Base-by-base conservation (phyloP, 345 rosid genomes). In the Citrus sp. region DNA sequence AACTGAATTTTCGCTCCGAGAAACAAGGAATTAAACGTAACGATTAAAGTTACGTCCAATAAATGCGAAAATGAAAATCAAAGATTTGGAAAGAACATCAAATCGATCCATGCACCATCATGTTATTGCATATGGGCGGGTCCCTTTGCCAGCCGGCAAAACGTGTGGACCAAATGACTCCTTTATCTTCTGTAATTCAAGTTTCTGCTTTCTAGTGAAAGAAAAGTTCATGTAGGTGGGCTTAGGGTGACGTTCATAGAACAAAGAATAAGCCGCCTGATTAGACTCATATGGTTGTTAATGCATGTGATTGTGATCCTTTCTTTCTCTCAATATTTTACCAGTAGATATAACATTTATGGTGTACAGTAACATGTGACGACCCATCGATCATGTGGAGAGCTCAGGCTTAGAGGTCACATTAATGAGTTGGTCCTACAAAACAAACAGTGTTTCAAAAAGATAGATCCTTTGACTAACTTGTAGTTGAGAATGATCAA, bases 101-200 rank as follows among this genome's bases (percentile, higher is more conserved):
- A 10, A 28, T 25, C 12, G 73, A 68, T 56, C 54, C 27, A 14
- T n/a, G 54, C n/a, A 32, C 54, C 72, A 69, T 75, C 8, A 73
- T 73, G 72, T 51, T 46, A 8, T 25, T 30, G 35, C 64, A 27
- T 35, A 34, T 54, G 68, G 27, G 59, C 4, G 84, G 85, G 83
- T 37, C 85, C 86, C 82, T 59, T 21, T 73, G 81, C 79, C 86
- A 80, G 73, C 84, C 79, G 7, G 55, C 80, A 77, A 78, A 75
- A 68, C 82, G 82, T 75, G 84, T 82, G 87, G 85, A 82, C 89
- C 85, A 75, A 58, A 62, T 78, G 70, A 66, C 72, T 30, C 63
- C 34, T 68, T 63, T 62, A 16, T 46, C 51, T 46, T 46, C 51
- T 46, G 14, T 46, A 46, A 66, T 75, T 63, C 65, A 80, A 13